These are phyloP conservation scores for Mollisiaceae sp. DNA, from an alignment of 2,329 filamentous ascomycete species.

Conservation along the genomic window DNA sequence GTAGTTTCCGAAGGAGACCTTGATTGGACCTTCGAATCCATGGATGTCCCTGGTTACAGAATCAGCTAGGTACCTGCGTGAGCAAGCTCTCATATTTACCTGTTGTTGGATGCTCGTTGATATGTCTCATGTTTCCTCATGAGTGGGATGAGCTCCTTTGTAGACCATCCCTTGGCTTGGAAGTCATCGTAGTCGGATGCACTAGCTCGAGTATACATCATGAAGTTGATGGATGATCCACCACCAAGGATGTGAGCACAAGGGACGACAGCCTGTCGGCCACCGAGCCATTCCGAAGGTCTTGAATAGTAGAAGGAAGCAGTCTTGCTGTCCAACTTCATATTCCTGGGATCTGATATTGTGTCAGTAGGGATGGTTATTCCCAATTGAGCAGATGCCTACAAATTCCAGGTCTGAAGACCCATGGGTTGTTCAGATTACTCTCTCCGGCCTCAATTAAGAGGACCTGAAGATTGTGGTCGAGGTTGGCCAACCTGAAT, in stretches of 20 bases:
- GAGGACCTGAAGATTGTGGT: slow-evolving; percentile 51
- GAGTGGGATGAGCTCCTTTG: slow-evolving; percentile 58
- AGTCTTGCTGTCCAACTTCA: slow-evolving; percentile 52
- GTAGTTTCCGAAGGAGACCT: slow-evolving; percentile 65
- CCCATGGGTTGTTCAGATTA: slow-evolving; percentile 55
- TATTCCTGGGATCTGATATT: slow-evolving; percentile 38
- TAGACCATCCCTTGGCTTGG: slow-evolving; percentile 58
- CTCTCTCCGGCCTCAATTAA: slow-evolving; percentile 60
- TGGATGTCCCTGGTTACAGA: slow-evolving; percentile 61
- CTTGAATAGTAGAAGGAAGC: slow-evolving; percentile 77
- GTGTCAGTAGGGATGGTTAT: slow-evolving; percentile 31
- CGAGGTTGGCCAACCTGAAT: slow-evolving; percentile 53
- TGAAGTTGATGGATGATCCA: slow-evolving; percentile 64
- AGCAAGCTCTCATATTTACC: slow-evolving; percentile 40
- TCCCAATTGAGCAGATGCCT: slow-evolving; percentile 46
- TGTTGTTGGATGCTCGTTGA: slow-evolving; percentile 58
- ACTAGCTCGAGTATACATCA: slow-evolving; percentile 56
- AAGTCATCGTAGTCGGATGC: slow-evolving; percentile 57
- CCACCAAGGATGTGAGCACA: slow-evolving; percentile 62
- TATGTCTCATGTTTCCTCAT: slow-evolving; percentile 66
- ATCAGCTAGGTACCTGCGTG: slow-evolving; percentile 13
- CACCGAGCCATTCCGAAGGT: slow-evolving; percentile 60
- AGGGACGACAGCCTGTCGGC: slow-evolving; percentile 54
- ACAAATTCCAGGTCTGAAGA: slow-evolving; percentile 58
- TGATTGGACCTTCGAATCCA: slow-evolving; percentile 74